Evolutionary conservation across 1,284 basidiomycete species (phyloP), one percentile per base, ranked within the genome.

Genomic region (Ganoderma sinense): DNA sequence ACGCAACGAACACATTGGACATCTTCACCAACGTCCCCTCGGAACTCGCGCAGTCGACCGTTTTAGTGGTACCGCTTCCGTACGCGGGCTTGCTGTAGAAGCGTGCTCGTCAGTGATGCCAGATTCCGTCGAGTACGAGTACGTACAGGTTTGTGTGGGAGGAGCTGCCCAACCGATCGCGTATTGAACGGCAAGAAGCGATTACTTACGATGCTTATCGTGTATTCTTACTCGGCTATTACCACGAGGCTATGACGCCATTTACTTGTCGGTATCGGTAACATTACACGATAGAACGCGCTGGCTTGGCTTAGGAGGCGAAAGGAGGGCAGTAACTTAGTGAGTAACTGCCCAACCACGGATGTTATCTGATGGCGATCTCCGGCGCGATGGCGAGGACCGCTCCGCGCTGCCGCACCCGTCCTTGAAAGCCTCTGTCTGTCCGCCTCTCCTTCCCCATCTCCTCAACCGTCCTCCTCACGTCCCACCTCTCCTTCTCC

Each of bases 1-100:
- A 80, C 66, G 80, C 80, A 6, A 81, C 82, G 10, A 73, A 78
- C 51, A 69, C 61, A 26, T 72, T 75, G 16, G 73, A 75, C 59
- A 74, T 78, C 69, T 78, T 73, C 68, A 74, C 74, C 10, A 51
- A 73, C 56, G 71, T 74, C 1, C 75, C 74, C 48, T 73, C 71
- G 23, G 33, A 13, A 39, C 66, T 63, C 58, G 74, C 66, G 3
- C 71, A 75, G 58, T 71, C 74, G 26, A 69, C 41, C 36, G 59
- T 71, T 43, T 58, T 72, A 33, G 55, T 63, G 6, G 43, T 66
- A 7, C 70, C 72, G 4, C 70, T 67, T 29, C 62, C 70, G 31
- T 71, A 73, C 48, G 70, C 72, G 11, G 36, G 40, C 16, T 56
- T 51, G n/a, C 45, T 39, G 55, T 73, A 64, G 56, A 7, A 39